phyloP scores from a whole-genome alignment of 768 basidiomycete genomes.

The Phylloporus sp. region DNA sequence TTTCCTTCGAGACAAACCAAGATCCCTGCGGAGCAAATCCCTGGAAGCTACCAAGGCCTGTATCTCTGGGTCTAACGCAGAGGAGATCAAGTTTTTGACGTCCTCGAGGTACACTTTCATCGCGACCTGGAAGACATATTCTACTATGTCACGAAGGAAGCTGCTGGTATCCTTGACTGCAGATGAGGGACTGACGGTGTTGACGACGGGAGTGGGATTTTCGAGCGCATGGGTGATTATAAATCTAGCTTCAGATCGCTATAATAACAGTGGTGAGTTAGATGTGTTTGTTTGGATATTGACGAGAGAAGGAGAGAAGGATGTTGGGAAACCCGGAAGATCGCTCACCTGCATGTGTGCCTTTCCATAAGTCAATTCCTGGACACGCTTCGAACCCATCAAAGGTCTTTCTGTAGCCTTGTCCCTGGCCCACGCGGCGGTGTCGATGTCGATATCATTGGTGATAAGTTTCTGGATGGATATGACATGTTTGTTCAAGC shows the following conservation, averaged over 20 bases:
- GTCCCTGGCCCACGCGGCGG: not conserved
- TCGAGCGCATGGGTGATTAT: not conserved
- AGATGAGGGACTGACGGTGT: not conserved
- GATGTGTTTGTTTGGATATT: too few relatives aligned
- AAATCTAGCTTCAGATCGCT: not conserved
- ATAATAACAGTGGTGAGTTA: too few relatives aligned
- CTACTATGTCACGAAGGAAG: not conserved
- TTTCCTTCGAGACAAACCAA: not conserved
- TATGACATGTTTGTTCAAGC: not conserved
- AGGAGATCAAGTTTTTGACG: not conserved
- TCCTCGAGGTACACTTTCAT: not conserved
- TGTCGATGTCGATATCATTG: not conserved
- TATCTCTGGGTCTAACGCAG: not conserved
- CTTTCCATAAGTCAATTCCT: conserved; percentile 1
- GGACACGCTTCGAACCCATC: not conserved
- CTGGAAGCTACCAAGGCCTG: not conserved
- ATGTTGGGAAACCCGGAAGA: too few relatives aligned
- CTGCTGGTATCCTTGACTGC: not conserved
- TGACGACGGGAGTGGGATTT: not conserved
- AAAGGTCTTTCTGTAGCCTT: not conserved
- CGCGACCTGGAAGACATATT: not conserved
- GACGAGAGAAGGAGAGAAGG: not conserved
- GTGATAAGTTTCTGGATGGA: not conserved
- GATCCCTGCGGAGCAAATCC: not conserved
- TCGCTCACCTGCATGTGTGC: not conserved